Conservation (phyloP, 2,329 filamentous ascomycete species). For the Colletotrichum navitas region DNA sequence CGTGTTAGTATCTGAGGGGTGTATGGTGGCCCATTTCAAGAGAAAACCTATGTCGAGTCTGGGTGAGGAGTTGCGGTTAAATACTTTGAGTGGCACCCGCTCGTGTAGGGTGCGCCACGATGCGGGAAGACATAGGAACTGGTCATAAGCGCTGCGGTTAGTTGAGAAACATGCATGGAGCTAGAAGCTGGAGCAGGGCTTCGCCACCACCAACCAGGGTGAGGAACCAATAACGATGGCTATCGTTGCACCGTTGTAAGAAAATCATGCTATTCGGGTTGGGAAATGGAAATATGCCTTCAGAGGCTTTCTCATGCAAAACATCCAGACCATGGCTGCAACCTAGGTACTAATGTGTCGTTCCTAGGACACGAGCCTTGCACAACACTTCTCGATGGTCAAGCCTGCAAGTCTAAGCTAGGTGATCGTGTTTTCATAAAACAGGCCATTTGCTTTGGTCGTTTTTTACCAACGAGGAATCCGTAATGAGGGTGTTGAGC, state of each 20-base stretch:
- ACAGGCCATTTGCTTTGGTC: not conserved
- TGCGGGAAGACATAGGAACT: not conserved
- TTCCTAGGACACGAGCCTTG: not conserved
- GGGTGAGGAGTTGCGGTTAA: not conserved
- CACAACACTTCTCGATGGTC: not conserved
- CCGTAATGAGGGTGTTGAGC: not conserved
- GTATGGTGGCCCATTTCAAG: not conserved
- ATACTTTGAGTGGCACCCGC: not conserved
- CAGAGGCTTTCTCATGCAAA: not conserved
- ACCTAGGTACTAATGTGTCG: not conserved
- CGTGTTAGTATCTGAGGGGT: not conserved
- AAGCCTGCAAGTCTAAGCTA: not conserved
- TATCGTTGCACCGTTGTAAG: conserved; percentile 14
- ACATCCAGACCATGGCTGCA: too few relatives aligned
- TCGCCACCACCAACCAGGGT: conserved; percentile 28
- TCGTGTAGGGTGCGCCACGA: not conserved
- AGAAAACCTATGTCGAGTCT: not conserved
- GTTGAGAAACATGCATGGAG: conserved; percentile 23
- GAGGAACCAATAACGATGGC: conserved; percentile 16
- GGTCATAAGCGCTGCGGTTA: not conserved
- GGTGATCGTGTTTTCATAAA: too few relatives aligned
- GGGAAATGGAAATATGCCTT: not conserved
- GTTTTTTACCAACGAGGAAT: not conserved
- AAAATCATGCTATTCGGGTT: not conserved
- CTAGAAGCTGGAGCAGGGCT: conserved; percentile 32